Conservation (phyloP, 352 stramenopile species). For the Aphanomyces stellatus region DNA sequence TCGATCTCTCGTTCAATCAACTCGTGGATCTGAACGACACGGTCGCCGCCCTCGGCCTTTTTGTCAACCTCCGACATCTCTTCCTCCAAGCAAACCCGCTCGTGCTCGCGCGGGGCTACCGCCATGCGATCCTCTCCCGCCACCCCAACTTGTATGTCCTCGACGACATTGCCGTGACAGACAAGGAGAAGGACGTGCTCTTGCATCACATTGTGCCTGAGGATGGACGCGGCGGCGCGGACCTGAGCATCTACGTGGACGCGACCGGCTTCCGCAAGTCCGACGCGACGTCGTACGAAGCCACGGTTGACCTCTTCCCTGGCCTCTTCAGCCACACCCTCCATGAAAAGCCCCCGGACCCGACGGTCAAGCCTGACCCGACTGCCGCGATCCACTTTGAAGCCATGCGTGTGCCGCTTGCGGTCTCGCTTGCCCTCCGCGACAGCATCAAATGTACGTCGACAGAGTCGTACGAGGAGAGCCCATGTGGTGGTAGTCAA, state of each 20-base stretch:
- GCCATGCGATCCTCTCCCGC: neutral
- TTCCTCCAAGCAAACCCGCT: constrained; percentile 14
- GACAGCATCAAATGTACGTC: constrained; percentile 16
- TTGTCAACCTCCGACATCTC: constrained; percentile 1
- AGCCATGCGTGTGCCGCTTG: neutral
- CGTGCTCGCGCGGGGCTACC: constrained; percentile 1
- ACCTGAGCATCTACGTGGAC: neutral
- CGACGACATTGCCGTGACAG: constrained; percentile 11
- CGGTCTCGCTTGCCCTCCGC: neutral
- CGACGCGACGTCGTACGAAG: neutral
- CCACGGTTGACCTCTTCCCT: constrained; percentile 1
- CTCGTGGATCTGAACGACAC: neutral
- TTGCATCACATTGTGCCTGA: neutral
- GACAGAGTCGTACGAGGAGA: no score
- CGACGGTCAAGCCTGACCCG: neutral
- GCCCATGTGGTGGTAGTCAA: neutral
- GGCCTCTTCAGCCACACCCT: neutral
- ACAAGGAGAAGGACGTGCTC: constrained; percentile 8
- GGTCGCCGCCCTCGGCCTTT: neutral
- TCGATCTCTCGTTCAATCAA: constrained; percentile 18
- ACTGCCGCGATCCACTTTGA: constrained; percentile 1
- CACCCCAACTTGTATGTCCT: constrained; percentile 4
- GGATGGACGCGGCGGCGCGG: neutral
- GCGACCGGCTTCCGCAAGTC: neutral
- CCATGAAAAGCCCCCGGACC: neutral